These are phyloP conservation scores for Hypoxylon intermedium DNA, from an alignment of 495 filamentous ascomycete species.

Conservation along the genomic window DNA sequence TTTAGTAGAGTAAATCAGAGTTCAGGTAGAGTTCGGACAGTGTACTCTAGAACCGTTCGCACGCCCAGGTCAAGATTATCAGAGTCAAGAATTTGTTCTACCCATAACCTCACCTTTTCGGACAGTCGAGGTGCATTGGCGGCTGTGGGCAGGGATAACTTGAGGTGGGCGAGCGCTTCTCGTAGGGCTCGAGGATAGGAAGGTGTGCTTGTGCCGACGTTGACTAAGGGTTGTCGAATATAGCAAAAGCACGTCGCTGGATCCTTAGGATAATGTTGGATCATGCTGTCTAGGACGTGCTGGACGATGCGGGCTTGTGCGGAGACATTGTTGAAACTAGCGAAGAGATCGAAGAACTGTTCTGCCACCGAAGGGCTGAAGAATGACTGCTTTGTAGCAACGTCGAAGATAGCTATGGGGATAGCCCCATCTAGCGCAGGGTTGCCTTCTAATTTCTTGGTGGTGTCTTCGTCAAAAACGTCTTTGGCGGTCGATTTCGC, in stretches of 20 bases:
- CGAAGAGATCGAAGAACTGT: slow-evolving; percentile 81
- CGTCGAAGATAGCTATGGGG: slow-evolving; percentile 89
- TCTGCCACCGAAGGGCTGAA: slow-evolving; percentile 67
- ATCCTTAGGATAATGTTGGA: slow-evolving; percentile 62
- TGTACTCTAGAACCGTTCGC: slow-evolving; percentile 68
- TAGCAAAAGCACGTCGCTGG: slow-evolving; percentile 70
- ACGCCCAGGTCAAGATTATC: slow-evolving; percentile 71
- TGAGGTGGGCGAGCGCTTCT: slow-evolving; percentile 66
- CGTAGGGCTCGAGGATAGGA: slow-evolving; percentile 77
- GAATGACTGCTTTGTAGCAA: slow-evolving; percentile 79
- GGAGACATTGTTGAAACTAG: slow-evolving; percentile 67
- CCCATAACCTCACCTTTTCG: slow-evolving; percentile 64
- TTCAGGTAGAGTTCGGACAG: slow-evolving; percentile 48
- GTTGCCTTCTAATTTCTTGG: slow-evolving; percentile 70
- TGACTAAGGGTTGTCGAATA: slow-evolving; percentile 72
- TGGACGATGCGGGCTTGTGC: slow-evolving; percentile 73
- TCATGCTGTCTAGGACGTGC: slow-evolving; percentile 74
- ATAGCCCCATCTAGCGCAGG: slow-evolving; percentile 89
- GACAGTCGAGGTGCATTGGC: slow-evolving; percentile 55
- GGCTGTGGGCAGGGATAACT: slow-evolving; percentile 50
- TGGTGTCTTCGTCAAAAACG: slow-evolving; percentile 64
- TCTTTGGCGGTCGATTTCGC: slow-evolving; percentile 40
- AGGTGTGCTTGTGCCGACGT: slow-evolving; percentile 65
- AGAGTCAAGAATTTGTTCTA: slow-evolving; percentile 60
- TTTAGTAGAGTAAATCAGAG: slow-evolving; percentile 16